Percentiles rank a stretch among this genome's conserved stretches.
Conservation (phyloP, 441 rosid species). For the Pelargonium australe region DNA sequence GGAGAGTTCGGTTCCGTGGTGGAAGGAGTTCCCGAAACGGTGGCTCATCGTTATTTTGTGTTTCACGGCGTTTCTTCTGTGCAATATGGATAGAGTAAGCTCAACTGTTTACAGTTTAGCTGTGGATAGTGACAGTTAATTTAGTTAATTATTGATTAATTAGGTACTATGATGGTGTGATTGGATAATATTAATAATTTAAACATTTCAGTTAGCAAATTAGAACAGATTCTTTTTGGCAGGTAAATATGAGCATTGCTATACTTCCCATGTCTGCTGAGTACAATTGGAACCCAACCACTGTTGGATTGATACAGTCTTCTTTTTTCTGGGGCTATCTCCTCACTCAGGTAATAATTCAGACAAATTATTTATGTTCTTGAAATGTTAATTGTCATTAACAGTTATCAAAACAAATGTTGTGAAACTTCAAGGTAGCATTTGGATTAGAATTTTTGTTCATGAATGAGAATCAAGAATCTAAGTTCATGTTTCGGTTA, state of each 20-base stretch:
- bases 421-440: not conserved
- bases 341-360: slow-evolving; percentile 62
- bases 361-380: not conserved
- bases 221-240: slow-evolving; percentile 31
- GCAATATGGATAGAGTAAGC: slow-evolving; percentile 90
- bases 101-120: not conserved
- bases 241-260: slow-evolving; percentile 96
- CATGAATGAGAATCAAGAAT: no score
- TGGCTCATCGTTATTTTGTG: slow-evolving; percentile 82
- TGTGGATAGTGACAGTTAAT: not conserved
- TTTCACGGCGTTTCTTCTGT: slow-evolving; percentile 80
- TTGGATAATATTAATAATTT: no score
- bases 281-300: slow-evolving; percentile 71
- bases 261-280: slow-evolving; percentile 96
- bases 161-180: not conserved
- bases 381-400: not conserved
- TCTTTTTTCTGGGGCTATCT: slow-evolving; percentile 98
- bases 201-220: slow-evolving; percentile 20
- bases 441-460: no score
- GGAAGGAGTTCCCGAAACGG: slow-evolving; percentile 83
- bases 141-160: not conserved
- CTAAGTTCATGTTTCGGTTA: no score
- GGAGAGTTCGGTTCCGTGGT: slow-evolving; percentile 45
- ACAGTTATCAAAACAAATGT: not conserved
- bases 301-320: slow-evolving; percentile 85